Percentiles rank a stretch among this genome's conserved stretches.
These are phyloP conservation scores for Rubia yunnanensis DNA, from an alignment of 257 asterid genomes.

Conservation along the genomic window DNA sequence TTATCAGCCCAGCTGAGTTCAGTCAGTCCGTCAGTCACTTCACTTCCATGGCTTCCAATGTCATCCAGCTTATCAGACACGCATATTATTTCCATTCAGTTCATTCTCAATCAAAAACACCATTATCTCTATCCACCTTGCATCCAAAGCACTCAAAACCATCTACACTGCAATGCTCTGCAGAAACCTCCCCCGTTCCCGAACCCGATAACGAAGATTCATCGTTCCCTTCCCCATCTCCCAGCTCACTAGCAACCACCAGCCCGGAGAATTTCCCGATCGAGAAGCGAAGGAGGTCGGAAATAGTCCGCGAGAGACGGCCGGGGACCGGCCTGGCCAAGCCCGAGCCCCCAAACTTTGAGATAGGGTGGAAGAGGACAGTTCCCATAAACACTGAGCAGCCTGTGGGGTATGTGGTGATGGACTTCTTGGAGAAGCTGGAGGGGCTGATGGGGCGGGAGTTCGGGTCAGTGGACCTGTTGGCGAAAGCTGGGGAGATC, in stretches of 20 bases:
- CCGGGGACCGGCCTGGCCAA: constrained; percentile 36
- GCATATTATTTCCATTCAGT: constrained; percentile 18
- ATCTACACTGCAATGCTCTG: constrained; percentile 30
- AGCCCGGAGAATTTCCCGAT: constrained; percentile 60
- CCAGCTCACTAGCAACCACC: constrained; percentile 42
- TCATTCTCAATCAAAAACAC: constrained; percentile 12
- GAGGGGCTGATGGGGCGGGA: constrained; percentile 60
- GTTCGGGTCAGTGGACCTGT: constrained; percentile 50
- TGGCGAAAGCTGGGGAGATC: constrained; percentile 64
- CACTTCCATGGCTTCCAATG: constrained; percentile 37
- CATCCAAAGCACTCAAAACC: constrained; percentile 11
- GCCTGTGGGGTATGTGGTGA: constrained; percentile 63
- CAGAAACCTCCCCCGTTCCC: constrained; percentile 4
- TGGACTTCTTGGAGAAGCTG: constrained; percentile 72
- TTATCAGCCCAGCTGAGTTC: neutral
- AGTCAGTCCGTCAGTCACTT: neutral
- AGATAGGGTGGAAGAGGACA: constrained; percentile 89
- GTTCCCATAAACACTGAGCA: constrained; percentile 57
- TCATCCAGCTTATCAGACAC: constrained; percentile 32
- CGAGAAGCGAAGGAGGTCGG: constrained; percentile 56
- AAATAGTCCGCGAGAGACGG: constrained; percentile 50
- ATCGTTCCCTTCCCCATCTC: constrained; percentile 36
- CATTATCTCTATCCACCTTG: neutral
- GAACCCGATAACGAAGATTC: constrained; percentile 19
- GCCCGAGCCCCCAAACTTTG: constrained; percentile 69